A percentile compares a stretch with the other conserved stretches of the same genome.
These are phyloP conservation scores for Skeletonema costatum DNA, from an alignment of 108 stramenopile species.

Conservation along the genomic window DNA sequence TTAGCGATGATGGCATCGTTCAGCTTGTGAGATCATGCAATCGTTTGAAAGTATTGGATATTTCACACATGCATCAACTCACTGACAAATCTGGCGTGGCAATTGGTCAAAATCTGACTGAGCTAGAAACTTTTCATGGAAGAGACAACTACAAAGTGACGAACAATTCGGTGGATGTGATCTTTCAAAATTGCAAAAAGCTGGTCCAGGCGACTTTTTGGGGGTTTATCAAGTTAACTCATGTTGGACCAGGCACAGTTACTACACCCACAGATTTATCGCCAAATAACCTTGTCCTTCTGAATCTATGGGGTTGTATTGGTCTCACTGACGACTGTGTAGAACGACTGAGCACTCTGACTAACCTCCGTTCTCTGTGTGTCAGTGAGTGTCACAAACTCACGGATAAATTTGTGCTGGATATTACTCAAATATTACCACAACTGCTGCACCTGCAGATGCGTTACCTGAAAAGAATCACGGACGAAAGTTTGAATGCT, in stretches of 20 bases:
- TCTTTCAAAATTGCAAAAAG: slow-evolving; percentile 53
- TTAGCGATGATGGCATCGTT: slow-evolving; percentile 58
- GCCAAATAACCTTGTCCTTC: slow-evolving; percentile 39
- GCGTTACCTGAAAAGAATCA: slow-evolving; percentile 55
- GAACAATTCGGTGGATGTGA: slow-evolving; percentile 54
- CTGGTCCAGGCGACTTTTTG: slow-evolving; percentile 65
- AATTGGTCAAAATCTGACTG: slow-evolving; percentile 53
- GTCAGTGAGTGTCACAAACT: slow-evolving; percentile 73
- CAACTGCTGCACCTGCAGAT: slow-evolving; percentile 52
- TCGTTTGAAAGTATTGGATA: slow-evolving; percentile 59
- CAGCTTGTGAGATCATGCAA: slow-evolving; percentile 46
- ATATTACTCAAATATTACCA: slow-evolving; percentile 28
- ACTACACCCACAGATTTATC: neutral
- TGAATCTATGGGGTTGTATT: slow-evolving; percentile 78
- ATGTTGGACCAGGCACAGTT: slow-evolving; percentile 20
- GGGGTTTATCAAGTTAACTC: slow-evolving; percentile 60
- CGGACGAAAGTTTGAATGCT: slow-evolving; percentile 49
- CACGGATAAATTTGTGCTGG: slow-evolving; percentile 56
- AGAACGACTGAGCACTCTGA: slow-evolving; percentile 25
- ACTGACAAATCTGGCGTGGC: slow-evolving; percentile 54
- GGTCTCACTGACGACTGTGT: slow-evolving; percentile 50
- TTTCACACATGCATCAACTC: slow-evolving; percentile 53
- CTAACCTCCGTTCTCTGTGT: slow-evolving; percentile 53
- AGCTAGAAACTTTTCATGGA: slow-evolving; percentile 59
- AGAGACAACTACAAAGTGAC: slow-evolving; percentile 70